These are phyloP conservation scores for Suillus clintonianus DNA, from an alignment of 768 basidiomycete species.

Conservation along the genomic window DNA sequence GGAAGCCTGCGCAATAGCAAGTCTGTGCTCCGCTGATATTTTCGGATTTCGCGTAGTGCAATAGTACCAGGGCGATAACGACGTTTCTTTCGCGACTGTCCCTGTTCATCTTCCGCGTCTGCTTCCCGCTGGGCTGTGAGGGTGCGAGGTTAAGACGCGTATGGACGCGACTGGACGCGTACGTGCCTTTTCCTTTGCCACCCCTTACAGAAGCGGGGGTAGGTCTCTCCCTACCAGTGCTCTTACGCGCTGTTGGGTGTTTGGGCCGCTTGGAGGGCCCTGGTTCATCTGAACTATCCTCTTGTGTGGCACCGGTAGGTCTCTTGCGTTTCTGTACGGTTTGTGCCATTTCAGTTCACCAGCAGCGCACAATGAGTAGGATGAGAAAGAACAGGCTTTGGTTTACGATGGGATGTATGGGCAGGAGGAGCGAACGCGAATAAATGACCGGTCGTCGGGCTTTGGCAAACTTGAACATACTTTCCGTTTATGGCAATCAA, in stretches of 20 bases:
- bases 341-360: constrained; percentile 56
- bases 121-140: constrained; percentile 22
- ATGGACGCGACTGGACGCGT: constrained; percentile 12
- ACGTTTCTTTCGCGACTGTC: constrained; percentile 43
- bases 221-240: constrained; percentile 70
- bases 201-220: constrained; percentile 14
- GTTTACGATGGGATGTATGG: neutral
- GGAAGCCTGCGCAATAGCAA: constrained; percentile 85
- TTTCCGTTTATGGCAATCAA: neutral
- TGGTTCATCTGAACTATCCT: constrained; percentile 27
- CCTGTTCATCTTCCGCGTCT: constrained; percentile 24
- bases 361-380: constrained; percentile 5
- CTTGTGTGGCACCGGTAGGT: constrained; percentile 47
- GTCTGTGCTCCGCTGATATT: constrained; percentile 93
- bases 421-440: neutral
- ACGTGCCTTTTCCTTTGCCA: constrained; percentile 27
- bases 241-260: constrained; percentile 76
- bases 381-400: neutral
- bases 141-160: constrained; percentile 1
- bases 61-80: constrained; percentile 91
- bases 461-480: neutral
- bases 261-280: constrained; percentile 48
- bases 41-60: constrained; percentile 89
- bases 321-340: constrained; percentile 57
- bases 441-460: neutral